Evolutionary conservation across 768 basidiomycete species (phyloP), one percentile per base, ranked within the genome.

Genomic region (Cystofilobasidium capitatum): DNA sequence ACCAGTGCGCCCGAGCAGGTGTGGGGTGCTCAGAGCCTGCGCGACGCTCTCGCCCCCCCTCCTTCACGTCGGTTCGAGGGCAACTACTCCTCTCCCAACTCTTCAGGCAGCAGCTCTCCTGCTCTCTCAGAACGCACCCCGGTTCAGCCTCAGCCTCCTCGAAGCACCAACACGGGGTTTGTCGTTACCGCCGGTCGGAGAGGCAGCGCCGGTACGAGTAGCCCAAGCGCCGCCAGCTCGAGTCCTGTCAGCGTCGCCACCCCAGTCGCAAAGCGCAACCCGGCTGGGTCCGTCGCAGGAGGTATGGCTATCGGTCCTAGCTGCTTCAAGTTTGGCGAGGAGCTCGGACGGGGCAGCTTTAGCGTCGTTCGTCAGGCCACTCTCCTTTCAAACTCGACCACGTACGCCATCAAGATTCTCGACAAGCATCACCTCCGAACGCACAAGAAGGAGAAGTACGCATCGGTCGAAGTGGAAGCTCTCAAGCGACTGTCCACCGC

Each of bases 401-500:
- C 51, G 57, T 89, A 87, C 73, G 88, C 88, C 3, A 81, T 89
- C 73, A 89, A 90, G 77, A 83, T 88, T 20, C 81, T 91, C 61
- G 88, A 90, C 78, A 93, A 93, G 80, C 83, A 81, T 44, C 88
- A 91, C 74, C 81, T 93, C 59, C 82, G 85, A 26, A 72, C 73
- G 35, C 86, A 88, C 73, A 85, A 88, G 74, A 89, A 89, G 76
- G 83, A 85, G 73, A 81, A 82, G 33, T 87, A 87, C 33, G 88
- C 87, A n/a, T 80, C 84, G 36, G 83, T 87, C 0, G 91, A 93
- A 79, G 87, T 87, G 76, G 86, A 86, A 71, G 85, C 86, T 0
- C 81, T 93, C 42, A 74, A 77, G 22, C 69, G 75, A 17, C 72
- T 78, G 8, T 63, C 68, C 8, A 29, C 35, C 24, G 31, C 37